Base-by-base conservation (phyloP, 2,329 filamentous ascomycete species). In the Ramichloridium luteum region DNA sequence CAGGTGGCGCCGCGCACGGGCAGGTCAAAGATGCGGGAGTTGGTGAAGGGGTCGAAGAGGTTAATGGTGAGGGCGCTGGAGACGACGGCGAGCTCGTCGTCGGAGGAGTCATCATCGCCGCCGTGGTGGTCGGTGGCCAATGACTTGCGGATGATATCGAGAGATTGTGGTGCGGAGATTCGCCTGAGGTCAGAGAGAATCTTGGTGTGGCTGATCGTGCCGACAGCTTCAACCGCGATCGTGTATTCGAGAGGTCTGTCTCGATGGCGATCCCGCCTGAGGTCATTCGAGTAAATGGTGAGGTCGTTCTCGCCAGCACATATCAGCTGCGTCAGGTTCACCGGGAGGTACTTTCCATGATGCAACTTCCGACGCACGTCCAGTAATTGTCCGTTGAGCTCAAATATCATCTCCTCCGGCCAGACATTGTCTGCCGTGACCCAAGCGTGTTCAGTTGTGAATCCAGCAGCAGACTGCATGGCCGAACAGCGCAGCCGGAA, bases 1-100 rank as follows among this genome's bases (percentile, higher is more conserved):
- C 90, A 98, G 3, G 55, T 46, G 5, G 48, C 60, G 15, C 83
- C 76, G 16, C 86, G 77, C 2, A 77, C 82, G 1, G 90, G 88
- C 0, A 68, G 65, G 4, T 70, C 61, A 51, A 80, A 85, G 8
- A 90, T 56, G 5, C 42, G 47, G 20, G 51, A 54, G 25, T 50
- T 54, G 28, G 52, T 57, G 41, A 65, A 61, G 0, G 65, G 65
- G 32, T 69, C 66, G 37, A 58, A 54, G 9, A 69, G 48, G 5
- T 50, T 54, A 39, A 69, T 60, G 4, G 54, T 60, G 9, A 62
- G 39, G 12, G 42, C 55, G 37, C 45, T 57, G 23, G 58, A 53
- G 0, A 60, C 51, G 20, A 66, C 49, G 10, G 50, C 37, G 20
- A 68, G 38, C 8, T 23, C 20, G 20, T 23, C 20, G 8, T 23